Base-by-base conservation (phyloP, 352 stramenopile genomes). In the Phytophthora citricola region DNA sequence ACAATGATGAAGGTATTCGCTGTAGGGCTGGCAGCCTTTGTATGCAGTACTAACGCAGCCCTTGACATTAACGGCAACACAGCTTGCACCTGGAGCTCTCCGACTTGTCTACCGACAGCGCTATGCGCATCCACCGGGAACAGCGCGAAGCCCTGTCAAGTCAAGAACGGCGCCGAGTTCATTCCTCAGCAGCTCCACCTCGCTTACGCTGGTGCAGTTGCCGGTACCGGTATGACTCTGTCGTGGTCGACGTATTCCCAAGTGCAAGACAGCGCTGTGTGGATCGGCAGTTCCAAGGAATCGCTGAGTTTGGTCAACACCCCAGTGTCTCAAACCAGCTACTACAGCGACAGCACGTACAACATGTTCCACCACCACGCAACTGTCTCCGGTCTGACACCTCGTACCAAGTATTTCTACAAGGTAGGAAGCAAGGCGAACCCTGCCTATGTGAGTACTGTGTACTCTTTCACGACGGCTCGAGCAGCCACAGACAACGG, bases 1-100 rank as follows among this genome's bases (percentile, higher is more conserved):
- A n/a, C 2, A 24, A 62, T 62, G 41, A 20, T 62, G 20, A 62
- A 38, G 43, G 14, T n/a, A 6, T 29, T 46, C 20, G 14, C 41
- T 29, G 10, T 52, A 3, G 54, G 29, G 15, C 20, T 62, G 1
- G 20, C 43, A 46, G 14, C 14, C 9, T 24, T 62, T 9, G 29
- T 27, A 17, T 52, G 11, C 6, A 20, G 38, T 43, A 43, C 7
- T 3, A 9, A 22, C 3, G 38, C 38, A 22, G 38, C 38, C 1
- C 38, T 43, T 10, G 38, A 22, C n/a, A 43, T 43, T 43, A 43
- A 20, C n/a, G 38, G 38, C 38, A 43, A 43, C 14, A 43, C 38
- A 10, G 38, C 38, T 5, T 43, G 38, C 38, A 10, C 14, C n/a
- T 43, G 38, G 36, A 41, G 36, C 36, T 20, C 36, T 41, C 36